These are phyloP conservation scores for Anthostomella pinea DNA, from an alignment of 2,329 filamentous ascomycete species.

Conservation along the genomic window DNA sequence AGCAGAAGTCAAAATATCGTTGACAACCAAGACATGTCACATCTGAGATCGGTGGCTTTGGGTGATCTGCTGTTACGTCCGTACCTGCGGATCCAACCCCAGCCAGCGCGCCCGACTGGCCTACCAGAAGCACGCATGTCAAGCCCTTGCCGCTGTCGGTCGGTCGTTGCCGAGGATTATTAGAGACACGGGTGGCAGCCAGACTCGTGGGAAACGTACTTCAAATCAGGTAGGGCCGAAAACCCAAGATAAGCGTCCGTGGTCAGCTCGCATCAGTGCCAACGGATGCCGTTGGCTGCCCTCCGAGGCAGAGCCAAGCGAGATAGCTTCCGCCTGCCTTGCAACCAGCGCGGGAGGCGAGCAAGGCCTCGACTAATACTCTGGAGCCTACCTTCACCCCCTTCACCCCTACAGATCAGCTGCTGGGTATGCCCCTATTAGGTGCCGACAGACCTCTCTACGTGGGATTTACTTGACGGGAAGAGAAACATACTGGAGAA, in stretches of 20 bases:
- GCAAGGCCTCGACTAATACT: not conserved
- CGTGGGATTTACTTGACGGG: slow-evolving; percentile 1
- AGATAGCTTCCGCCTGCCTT: slow-evolving; percentile 1
- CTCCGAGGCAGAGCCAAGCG: slow-evolving; percentile 4
- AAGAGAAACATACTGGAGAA: slow-evolving; percentile 6
- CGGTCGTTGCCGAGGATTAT: slow-evolving; percentile 27
- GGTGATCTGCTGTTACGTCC: slow-evolving; percentile 29
- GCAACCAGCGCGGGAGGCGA: too few species aligned
- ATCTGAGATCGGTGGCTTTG: slow-evolving; percentile 29
- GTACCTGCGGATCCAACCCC: slow-evolving; percentile 28
- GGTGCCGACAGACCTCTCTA: too few species aligned
- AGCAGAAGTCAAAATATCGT: slow-evolving; percentile 6
- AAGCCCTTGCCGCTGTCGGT: slow-evolving; percentile 25
- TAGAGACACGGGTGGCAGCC: slow-evolving; percentile 7
- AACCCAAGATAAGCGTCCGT: slow-evolving; percentile 14
- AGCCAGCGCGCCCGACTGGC: slow-evolving; percentile 15
- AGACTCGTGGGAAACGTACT: slow-evolving; percentile 10
- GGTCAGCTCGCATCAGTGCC: not conserved
- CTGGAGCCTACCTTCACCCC: not conserved
- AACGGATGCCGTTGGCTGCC: slow-evolving; percentile 7
- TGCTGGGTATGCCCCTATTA: too few species aligned
- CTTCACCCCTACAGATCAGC: too few species aligned
- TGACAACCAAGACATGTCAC: slow-evolving; percentile 23
- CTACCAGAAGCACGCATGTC: slow-evolving; percentile 18
- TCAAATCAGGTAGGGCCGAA: slow-evolving; percentile 29